Conservation (phyloP, 2,329 filamentous ascomycete species). For the Colletotrichum sp. region DNA sequence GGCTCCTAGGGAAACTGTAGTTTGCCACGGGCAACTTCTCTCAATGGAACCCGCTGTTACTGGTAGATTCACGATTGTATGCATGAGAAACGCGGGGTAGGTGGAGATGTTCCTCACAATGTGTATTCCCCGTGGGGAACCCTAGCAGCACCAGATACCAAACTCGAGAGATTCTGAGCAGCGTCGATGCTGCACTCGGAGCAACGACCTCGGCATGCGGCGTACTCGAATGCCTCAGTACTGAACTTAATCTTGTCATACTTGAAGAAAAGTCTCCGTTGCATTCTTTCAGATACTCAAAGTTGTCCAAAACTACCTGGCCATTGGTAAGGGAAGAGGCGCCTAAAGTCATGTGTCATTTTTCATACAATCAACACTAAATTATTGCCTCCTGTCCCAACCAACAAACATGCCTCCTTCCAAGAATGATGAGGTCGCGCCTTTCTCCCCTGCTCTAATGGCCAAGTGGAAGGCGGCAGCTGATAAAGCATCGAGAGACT, state of each 20-base stretch:
- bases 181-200: neutral
- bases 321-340: neutral
- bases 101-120: neutral
- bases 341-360: no score
- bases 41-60: neutral
- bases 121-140: neutral
- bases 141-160: neutral
- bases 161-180: neutral
- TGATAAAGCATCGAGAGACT: neutral
- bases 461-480: neutral
- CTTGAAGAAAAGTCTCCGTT: rapidly evolving
- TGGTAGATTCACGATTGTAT: neutral
- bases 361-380: neutral
- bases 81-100: neutral
- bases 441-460: neutral
- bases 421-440: neutral
- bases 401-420: neutral
- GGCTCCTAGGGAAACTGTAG: neutral
- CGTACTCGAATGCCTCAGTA: rapidly evolving
- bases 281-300: neutral
- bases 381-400: rapidly evolving
- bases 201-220: neutral
- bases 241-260: rapidly evolving
- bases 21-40: neutral
- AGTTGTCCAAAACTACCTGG: neutral